These are phyloP conservation scores for Austroboletus novae-zelandiae DNA, from an alignment of 1,284 basidiomycete species.

Conservation along the genomic window DNA sequence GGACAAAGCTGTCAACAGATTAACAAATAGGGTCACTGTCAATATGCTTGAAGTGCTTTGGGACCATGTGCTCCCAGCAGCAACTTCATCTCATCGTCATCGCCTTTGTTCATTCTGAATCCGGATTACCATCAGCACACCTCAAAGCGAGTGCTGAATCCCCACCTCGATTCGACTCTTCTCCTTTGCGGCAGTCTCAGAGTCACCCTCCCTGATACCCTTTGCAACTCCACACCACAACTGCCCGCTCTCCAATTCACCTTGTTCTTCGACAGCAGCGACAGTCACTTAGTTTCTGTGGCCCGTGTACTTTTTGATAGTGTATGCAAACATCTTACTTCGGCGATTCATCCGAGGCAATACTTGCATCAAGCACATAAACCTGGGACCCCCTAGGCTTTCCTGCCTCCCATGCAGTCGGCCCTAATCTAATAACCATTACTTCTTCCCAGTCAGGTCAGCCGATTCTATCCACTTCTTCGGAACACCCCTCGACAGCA, in stretches of 20 bases:
- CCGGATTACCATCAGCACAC: neutral
- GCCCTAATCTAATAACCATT: neutral
- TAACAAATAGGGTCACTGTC: slow-evolving; percentile 71
- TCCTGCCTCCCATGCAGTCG: too few relatives aligned
- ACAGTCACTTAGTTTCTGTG: slow-evolving; percentile 78
- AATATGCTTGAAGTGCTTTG: slow-evolving; percentile 70
- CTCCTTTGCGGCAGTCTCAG: slow-evolving; percentile 86
- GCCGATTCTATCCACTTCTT: slow-evolving; percentile 71
- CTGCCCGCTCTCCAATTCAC: slow-evolving; percentile 83
- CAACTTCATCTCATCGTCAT: slow-evolving; percentile 79
- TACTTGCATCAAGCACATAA: too few relatives aligned
- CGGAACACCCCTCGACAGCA: slow-evolving; percentile 66
- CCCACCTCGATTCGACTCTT: slow-evolving; percentile 90
- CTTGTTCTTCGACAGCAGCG: slow-evolving; percentile 57
- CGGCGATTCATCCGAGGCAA: too few relatives aligned
- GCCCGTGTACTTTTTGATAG: too few relatives aligned
- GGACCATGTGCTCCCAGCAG: slow-evolving; percentile 72
- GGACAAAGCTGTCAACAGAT: slow-evolving; percentile 25
- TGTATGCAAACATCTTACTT: too few relatives aligned
- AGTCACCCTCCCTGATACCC: slow-evolving; percentile 90
- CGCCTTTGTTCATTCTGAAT: slow-evolving; percentile 88
- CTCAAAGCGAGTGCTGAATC: neutral
- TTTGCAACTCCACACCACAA: slow-evolving; percentile 88
- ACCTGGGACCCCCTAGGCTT: too few relatives aligned
- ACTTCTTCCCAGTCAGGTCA: slow-evolving; percentile 23